Conservation (phyloP, 192 early-diverging fungal genomes). For the Phycomyces blakesleeanus region DNA sequence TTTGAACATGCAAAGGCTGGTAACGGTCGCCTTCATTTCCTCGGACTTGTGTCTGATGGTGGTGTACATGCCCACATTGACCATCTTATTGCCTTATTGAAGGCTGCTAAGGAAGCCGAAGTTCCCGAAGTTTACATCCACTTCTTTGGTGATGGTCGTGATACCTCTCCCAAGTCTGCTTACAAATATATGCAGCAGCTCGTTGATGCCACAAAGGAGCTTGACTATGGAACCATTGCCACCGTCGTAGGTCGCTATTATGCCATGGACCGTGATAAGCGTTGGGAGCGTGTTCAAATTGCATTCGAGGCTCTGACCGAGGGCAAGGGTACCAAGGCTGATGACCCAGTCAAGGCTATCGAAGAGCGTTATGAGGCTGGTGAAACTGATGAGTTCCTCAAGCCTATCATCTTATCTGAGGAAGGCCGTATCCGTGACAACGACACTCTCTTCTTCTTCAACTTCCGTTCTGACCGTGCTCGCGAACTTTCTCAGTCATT, state of each 20-base stretch:
- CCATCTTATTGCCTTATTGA: conserved; percentile 81
- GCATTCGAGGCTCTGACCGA: conserved; percentile 89
- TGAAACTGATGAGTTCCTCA: conserved; percentile 99
- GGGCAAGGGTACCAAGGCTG: conserved; percentile 70
- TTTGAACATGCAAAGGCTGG: conserved; percentile 82
- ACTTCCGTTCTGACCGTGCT: conserved; percentile 98
- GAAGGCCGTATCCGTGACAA: conserved; percentile 75
- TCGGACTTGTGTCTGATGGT: conserved; percentile 96
- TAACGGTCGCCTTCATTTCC: conserved; percentile 87
- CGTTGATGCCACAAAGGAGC: conserved; percentile 54
- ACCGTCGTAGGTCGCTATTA: conserved; percentile 97
- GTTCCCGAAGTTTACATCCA: conserved; percentile 89
- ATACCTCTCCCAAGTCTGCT: conserved; percentile 88
- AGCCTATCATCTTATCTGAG: conserved; percentile 88
- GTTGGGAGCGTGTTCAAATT: conserved; percentile 96
- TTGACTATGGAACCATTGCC: conserved; percentile 85
- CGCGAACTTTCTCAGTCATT: conserved; percentile 85
- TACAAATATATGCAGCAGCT: conserved; percentile 77
- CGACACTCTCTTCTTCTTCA: conserved; percentile 96
- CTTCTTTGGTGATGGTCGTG: conserved; percentile 97
- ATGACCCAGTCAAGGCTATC: conserved; percentile 66
- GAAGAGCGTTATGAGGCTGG: conserved; percentile 82
- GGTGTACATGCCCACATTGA: conserved; percentile 97
- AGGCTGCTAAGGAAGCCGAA: conserved; percentile 78
- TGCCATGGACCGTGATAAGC: conserved; percentile 99